A percentile compares a stretch with the other conserved stretches of the same genome.
These are phyloP conservation scores for Phytophthora colocasiae DNA, from an alignment of 352 stramenopile genomes.

Conservation along the genomic window DNA sequence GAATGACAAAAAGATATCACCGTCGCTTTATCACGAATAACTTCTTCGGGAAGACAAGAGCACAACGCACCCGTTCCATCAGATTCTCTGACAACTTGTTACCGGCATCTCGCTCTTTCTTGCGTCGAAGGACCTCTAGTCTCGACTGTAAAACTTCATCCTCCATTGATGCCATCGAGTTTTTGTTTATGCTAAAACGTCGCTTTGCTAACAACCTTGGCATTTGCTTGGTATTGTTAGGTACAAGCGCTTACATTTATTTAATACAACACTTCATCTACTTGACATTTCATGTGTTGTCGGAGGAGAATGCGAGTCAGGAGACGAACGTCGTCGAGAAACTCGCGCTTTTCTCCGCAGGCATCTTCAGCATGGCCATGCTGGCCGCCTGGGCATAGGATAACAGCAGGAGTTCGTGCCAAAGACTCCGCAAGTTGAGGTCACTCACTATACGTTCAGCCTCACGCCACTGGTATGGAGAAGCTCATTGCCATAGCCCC, in stretches of 20 bases:
- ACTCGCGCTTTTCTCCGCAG: constrained; percentile 56
- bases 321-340: constrained; percentile 54
- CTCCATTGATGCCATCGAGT: background rate
- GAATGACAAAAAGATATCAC: constrained; percentile 21
- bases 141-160: constrained; percentile 20
- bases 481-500: background rate
- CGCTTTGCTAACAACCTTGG: too few species aligned
- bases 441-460: constrained; percentile 4
- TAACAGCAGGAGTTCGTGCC: constrained; percentile 28
- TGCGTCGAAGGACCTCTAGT: constrained; percentile 11
- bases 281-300: constrained; percentile 71
- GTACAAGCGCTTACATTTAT: too few species aligned
- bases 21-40: constrained; percentile 5
- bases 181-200: too few species aligned
- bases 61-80: constrained; percentile 33
- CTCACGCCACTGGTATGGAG: constrained; percentile 19
- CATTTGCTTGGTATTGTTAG: too few species aligned
- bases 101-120: constrained; percentile 14
- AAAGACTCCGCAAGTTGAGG: constrained; percentile 7
- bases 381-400: constrained; percentile 55
- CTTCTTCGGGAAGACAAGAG: background rate
- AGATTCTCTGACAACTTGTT: constrained; percentile 26
- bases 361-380: constrained; percentile 57
- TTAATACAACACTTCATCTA: constrained; percentile 55
- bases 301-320: constrained; percentile 56